phyloP scores from a whole-genome alignment of 805 yeast species.

The Henningerozyma blattae region DNA sequence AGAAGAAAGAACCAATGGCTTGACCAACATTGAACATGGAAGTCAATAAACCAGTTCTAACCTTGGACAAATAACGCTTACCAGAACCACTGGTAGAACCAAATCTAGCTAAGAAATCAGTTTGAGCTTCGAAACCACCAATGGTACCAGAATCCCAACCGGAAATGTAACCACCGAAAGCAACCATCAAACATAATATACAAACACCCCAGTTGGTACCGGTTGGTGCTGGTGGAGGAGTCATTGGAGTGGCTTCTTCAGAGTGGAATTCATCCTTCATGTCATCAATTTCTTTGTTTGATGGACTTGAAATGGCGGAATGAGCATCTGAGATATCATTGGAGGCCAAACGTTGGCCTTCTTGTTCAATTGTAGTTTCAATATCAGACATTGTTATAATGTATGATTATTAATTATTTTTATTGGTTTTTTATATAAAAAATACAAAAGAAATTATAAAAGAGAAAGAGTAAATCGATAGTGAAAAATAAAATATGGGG shows the following conservation, averaged over 20 bases:
- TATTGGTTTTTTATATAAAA: neutral
- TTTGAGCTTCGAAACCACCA: conserved; percentile 19
- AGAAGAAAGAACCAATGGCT: conserved; percentile 52
- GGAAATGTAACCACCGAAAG: conserved; percentile 29
- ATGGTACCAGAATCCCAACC: conserved; percentile 74
- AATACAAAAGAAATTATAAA: neutral
- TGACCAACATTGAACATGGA: conserved; percentile 63
- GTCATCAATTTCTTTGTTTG: conserved; percentile 21
- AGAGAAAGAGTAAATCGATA: neutral
- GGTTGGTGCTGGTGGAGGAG: neutral
- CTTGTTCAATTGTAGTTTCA: too few relatives aligned
- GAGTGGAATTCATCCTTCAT: conserved; percentile 5
- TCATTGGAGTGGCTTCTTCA: neutral
- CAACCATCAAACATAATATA: conserved; percentile 5
- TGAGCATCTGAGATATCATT: conserved; percentile 14
- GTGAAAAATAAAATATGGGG: too few relatives aligned
- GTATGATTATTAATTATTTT: too few relatives aligned
- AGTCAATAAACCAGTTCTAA: conserved; percentile 38
- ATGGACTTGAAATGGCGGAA: conserved; percentile 17
- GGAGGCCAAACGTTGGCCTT: too few relatives aligned
- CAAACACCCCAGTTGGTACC: neutral
- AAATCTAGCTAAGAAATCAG: conserved; percentile 35
- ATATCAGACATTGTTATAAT: neutral
- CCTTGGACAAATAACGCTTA: conserved; percentile 25
- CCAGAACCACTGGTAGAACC: conserved; percentile 37